Evolutionary conservation across 768 basidiomycete species (phyloP).

Genomic region (Crepidotus variabilis): DNA sequence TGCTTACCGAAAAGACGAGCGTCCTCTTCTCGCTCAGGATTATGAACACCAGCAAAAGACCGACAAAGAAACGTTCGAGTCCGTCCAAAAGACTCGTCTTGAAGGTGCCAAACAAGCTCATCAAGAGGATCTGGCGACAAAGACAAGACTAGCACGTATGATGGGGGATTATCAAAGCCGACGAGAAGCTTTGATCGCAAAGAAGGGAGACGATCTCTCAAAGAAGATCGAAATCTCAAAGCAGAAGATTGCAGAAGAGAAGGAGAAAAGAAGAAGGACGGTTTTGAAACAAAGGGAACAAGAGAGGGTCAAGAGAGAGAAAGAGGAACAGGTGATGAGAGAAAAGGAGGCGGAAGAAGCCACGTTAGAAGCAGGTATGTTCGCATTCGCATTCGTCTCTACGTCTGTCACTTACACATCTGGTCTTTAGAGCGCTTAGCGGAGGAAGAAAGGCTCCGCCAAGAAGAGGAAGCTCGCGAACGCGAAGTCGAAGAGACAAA

Average conservation of each 20-base stretch:
- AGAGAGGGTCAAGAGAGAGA: constrained; percentile 41
- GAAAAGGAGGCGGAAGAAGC: constrained; percentile 54
- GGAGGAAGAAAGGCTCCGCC: constrained; percentile 45
- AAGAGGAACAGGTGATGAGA: constrained; percentile 48
- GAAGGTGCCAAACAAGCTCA: constrained; percentile 57
- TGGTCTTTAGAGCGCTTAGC: constrained; percentile 42
- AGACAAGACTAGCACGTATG: constrained; percentile 72
- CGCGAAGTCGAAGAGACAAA: constrained; percentile 52
- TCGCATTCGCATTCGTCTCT: background rate
- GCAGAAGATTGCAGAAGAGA: constrained; percentile 80
- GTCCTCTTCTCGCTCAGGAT: constrained; percentile 79
- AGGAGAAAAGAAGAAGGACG: constrained; percentile 60
- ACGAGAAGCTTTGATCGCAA: constrained; percentile 49
- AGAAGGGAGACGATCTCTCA: constrained; percentile 63
- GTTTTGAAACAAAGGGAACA: constrained; percentile 60
- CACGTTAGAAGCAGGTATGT: constrained; percentile 49
- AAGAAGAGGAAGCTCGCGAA: constrained; percentile 46
- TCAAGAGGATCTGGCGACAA: constrained; percentile 65
- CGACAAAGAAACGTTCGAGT: constrained; percentile 69
- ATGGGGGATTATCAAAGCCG: constrained; percentile 60
- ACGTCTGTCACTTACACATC: background rate
- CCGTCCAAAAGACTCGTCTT: constrained; percentile 51
- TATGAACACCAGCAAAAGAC: constrained; percentile 80
- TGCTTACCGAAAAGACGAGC: constrained; percentile 91
- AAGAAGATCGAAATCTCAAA: constrained; percentile 52